phyloP scores from a whole-genome alignment of 73 alveolate genomes.

The Diophrys appendiculata region DNA sequence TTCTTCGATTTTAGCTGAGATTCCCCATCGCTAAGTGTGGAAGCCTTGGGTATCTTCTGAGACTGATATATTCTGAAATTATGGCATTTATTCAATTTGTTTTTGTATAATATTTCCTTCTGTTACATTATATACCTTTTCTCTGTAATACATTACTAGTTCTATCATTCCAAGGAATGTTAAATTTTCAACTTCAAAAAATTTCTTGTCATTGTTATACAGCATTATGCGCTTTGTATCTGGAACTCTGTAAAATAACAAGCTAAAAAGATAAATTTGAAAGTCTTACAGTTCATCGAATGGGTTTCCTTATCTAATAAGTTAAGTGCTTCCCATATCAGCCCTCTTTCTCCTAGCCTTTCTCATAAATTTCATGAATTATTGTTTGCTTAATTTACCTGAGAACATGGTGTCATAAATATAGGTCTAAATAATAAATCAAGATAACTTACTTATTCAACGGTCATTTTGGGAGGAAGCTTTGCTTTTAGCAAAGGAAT shows the following conservation, averaged over 20 bases:
- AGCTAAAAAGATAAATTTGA: not conserved
- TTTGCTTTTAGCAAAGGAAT: not conserved
- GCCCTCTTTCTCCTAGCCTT: constrained; percentile 4
- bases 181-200: not conserved
- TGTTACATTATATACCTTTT: not conserved
- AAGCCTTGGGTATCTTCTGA: not conserved
- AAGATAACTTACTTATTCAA: not conserved
- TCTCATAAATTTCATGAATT: not conserved
- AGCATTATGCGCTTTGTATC: not conserved
- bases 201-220: not conserved
- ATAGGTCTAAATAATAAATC: not conserved
- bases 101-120: not conserved
- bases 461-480: not conserved
- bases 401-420: not conserved
- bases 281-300: constrained; percentile 5
- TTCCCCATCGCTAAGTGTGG: not conserved
- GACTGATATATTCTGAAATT: not conserved
- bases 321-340: not conserved
- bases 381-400: not conserved
- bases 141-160: not conserved
- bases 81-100: not conserved
- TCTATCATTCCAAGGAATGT: constrained; percentile 2
- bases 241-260: not conserved
- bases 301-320: not conserved
- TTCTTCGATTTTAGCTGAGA: constrained; percentile 1